Conservation (phyloP, 805 yeast genomes). For the Spathaspora hagerdaliae region DNA sequence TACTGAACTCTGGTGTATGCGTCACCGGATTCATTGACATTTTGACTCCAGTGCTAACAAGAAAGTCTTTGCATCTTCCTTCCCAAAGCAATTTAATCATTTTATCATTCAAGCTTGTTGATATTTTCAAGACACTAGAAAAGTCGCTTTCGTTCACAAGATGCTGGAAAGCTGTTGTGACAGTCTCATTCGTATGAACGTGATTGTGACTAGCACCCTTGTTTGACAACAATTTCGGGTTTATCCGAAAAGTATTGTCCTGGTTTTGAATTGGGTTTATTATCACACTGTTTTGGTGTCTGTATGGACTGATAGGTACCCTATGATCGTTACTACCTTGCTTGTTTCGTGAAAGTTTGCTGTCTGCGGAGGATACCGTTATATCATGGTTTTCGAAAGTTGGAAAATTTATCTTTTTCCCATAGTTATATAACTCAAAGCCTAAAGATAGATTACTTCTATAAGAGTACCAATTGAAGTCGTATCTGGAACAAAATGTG, state of each 20-base stretch:
- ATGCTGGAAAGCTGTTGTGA: constrained; percentile 48
- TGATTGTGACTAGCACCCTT: constrained; percentile 5
- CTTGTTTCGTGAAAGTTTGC: background rate
- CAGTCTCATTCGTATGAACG: constrained; percentile 26
- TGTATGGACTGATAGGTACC: background rate
- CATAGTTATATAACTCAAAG: constrained; percentile 70
- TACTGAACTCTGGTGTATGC: constrained; percentile 43
- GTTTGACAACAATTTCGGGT: constrained; percentile 15
- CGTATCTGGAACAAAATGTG: constrained; percentile 79
- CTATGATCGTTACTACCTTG: background rate
- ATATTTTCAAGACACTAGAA: constrained; percentile 67
- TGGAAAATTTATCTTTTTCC: constrained; percentile 9
- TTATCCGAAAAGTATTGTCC: constrained; percentile 23
- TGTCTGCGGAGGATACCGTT: constrained; percentile 2
- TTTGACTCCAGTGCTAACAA: constrained; percentile 71
- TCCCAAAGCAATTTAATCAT: constrained; percentile 76
- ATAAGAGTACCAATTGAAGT: constrained; percentile 87
- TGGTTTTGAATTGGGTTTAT: constrained; percentile 22
- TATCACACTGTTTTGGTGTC: constrained; percentile 6
- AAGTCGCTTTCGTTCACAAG: constrained; percentile 52
- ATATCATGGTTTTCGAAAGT: constrained; percentile 5
- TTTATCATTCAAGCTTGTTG: constrained; percentile 64
- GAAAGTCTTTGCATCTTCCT: constrained; percentile 76
- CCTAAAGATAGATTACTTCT: constrained; percentile 85
- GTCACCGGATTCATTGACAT: constrained; percentile 36